A percentile compares a stretch with the other conserved stretches of the same genome.
phyloP scores from a whole-genome alignment of 1,284 basidiomycete genomes.

The Lentinula novae-zelandiae region DNA sequence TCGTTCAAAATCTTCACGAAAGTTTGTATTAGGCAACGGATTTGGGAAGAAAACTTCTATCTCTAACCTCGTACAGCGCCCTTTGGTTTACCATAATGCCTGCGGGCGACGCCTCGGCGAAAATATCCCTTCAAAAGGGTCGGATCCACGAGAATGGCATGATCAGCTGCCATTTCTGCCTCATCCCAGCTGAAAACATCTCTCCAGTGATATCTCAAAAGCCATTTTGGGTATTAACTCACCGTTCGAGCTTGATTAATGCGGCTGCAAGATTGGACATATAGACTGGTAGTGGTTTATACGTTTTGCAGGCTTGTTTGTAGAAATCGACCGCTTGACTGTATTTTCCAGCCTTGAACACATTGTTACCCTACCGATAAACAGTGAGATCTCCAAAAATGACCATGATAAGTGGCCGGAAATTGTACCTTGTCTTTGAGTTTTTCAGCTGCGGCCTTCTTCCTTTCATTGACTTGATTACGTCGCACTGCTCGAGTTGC shows the following conservation, averaged over 20 bases:
- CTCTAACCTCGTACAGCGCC: constrained; percentile 34
- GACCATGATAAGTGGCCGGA: neutral
- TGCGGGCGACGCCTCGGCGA: constrained; percentile 38
- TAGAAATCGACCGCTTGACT: constrained; percentile 24
- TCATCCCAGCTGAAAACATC: neutral
- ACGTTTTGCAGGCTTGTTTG: constrained; percentile 20
- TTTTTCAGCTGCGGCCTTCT: neutral
- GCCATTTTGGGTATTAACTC: constrained; percentile 8
- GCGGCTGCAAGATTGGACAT: constrained; percentile 30
- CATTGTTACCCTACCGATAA: constrained; percentile 27
- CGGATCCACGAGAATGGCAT: constrained; percentile 39
- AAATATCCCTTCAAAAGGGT: constrained; percentile 39
- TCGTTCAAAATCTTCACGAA: neutral
- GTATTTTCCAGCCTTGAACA: constrained; percentile 28
- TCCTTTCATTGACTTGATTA: neutral
- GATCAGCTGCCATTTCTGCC: constrained; percentile 16
- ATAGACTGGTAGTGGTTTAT: constrained; percentile 25
- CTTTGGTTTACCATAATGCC: constrained; percentile 28
- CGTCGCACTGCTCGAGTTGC: constrained; percentile 5
- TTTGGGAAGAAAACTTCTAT: neutral
- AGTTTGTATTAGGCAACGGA: neutral
- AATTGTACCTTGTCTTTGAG: constrained; percentile 2
- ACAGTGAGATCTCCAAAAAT: neutral
- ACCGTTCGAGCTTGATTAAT: constrained; percentile 29
- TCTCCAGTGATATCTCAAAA: neutral